Percentiles rank a stretch among this genome's conserved stretches.
phyloP scores from a whole-genome alignment of 495 filamentous ascomycete genomes.

The Durotheca rogersii region DNA sequence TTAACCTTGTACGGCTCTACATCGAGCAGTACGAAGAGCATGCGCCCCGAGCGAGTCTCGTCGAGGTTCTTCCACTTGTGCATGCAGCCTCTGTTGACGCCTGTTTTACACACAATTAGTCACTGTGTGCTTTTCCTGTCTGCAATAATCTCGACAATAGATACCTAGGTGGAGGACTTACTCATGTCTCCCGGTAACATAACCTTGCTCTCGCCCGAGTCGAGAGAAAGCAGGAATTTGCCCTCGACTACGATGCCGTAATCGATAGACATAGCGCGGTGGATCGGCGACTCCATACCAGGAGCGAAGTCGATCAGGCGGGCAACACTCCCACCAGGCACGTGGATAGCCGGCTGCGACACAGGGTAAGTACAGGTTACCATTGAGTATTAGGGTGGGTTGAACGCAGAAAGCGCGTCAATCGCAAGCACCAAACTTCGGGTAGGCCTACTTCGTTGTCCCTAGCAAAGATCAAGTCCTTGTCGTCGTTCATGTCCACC shows the following conservation, averaged over 20 bases:
- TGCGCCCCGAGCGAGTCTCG: neutral
- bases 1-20: neutral
- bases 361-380: neutral
- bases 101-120: too few species aligned
- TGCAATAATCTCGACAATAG: too few species aligned
- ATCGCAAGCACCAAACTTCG: too few species aligned
- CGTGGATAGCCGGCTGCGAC: conserved; percentile 27
- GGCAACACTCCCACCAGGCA: conserved; percentile 46
- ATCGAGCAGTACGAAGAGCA: neutral
- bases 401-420: too few species aligned
- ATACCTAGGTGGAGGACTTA: too few species aligned
- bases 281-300: conserved; percentile 47
- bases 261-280: conserved; percentile 62
- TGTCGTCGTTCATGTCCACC: conserved; percentile 38
- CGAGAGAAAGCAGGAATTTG: conserved; percentile 53
- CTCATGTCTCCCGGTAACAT: conserved; percentile 56
- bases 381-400: too few species aligned
- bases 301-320: conserved; percentile 55
- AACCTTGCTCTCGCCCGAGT: conserved; percentile 50
- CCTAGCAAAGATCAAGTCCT: conserved; percentile 39
- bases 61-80: neutral
- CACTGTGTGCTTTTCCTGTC: too few species aligned
- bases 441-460: conserved; percentile 26
- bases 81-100: too few species aligned
- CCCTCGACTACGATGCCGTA: conserved; percentile 68